Evolutionary conservation across 805 yeast genomes (phyloP), one percentile per base, ranked within the genome.

Genomic region (Kodamaea leandrae): DNA sequence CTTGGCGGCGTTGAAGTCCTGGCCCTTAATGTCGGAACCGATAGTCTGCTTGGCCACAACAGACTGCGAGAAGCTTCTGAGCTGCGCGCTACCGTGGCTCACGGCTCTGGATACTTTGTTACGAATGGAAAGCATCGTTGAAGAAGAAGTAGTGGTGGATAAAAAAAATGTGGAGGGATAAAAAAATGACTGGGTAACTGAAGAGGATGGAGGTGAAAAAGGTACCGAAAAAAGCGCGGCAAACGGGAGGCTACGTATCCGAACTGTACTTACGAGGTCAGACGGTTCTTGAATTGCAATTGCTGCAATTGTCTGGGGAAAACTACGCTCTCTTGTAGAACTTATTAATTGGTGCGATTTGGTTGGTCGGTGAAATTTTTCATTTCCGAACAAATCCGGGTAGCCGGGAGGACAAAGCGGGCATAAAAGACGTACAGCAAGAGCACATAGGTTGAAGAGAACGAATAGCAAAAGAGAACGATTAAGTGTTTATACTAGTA

Each of bases 1-100:
- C 51, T 68, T 69, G 51, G 73, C 57, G 32, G 73, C 64, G 46
- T 67, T 66, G 50, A 60, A 61, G 30, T 66, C 64, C 35, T 52
- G 52, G 32, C 73, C 74, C 48, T 63, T 66, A 46, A 64, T 53
- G 45, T 61, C 55, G 32, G 60, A 45, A 13, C 73, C 73, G 41
- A 68, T 61, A 43, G 63, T 63, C 51, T 68, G 71, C 27, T 50
- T 45, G 37, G 57, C 49, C 19, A 53, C 55, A 14, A 52, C 41
- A 19, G 67, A 48, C 16, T 58, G 47, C 32, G 69, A 61, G 48
- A 68, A 64, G 25, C 46, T 44, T 47, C 63, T 55, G 18, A 23
- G 38, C 12, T 36, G 18, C 4, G 23, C 23, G 14, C 14, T 14
- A n/a, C n/a, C n/a, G n/a, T n/a, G n/a, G 23, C 38, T 35, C 28